Base-by-base conservation (phyloP, 2,329 filamentous ascomycete genomes). In the Aspergillus carbonarius region DNA sequence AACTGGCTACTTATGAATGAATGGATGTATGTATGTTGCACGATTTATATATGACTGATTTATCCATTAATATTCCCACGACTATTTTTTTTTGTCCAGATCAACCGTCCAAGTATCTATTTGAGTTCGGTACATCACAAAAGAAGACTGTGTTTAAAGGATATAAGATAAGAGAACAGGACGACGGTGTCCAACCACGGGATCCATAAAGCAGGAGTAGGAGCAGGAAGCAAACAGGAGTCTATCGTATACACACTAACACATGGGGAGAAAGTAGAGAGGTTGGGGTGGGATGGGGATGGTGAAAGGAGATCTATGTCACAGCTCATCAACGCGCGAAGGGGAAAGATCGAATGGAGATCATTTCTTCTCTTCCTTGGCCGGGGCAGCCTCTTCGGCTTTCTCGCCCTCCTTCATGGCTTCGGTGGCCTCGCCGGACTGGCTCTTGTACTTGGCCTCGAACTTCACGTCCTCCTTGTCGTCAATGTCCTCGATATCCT, bases 401-500 rank as follows among this genome's bases (percentile, higher is more conserved):
- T 72, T 69, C 20, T 73, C 72, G 55, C 78, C 71, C 60, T 78
- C 77, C 25, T 70, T 66, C 63, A 74, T 67, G 15, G 74, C 73
- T 64, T 80, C 75, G 34, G 76, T 76, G 2, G 78, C 78, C 66
- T 82, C 76, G 7, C 74, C 68, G 52, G 73, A 71, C 62, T 88
- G 85, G 50, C 68, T 67, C n/a, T 67, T 60, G 17, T 62, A 63
- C 37, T 75, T 79, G 57, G 82, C 80, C 7, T 85, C 84, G 2
- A 79, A 74, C 25, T 80, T 73, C 56, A 82, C 76, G 60, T 88
- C 84, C 65, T 96, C 92, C 79, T 93, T 92, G 76, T 98, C 95
- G 70, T 98, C 93, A 68, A 98, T 98, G 73, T 98, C 85, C 62
- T 96, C 91, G 30, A 88, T 86, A 69, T 98, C 95, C 71, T 92